Conservation (phyloP, 306 rosid species). For the Dicorynia guianensis region DNA sequence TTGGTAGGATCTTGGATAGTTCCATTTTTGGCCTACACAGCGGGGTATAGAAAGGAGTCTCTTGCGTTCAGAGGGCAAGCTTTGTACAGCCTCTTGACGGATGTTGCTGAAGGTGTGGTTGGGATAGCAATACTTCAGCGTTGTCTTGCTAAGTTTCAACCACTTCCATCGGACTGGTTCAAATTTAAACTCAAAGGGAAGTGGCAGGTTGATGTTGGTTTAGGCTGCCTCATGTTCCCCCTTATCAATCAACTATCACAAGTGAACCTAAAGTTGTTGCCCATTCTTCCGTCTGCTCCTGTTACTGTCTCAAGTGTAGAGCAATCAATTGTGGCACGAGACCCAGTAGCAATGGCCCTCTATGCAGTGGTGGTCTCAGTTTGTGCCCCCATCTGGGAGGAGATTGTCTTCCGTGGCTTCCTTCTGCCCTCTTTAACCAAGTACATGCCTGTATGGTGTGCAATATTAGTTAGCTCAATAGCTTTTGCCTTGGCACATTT, state of each 20-base stretch:
- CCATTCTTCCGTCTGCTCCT: slow-evolving; percentile 59
- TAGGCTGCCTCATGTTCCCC: slow-evolving; percentile 72
- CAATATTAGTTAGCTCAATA: slow-evolving; percentile 63
- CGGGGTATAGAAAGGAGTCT: slow-evolving; percentile 65
- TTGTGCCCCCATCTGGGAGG: slow-evolving; percentile 71
- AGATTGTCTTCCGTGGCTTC: slow-evolving; percentile 69
- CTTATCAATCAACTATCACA: slow-evolving; percentile 61
- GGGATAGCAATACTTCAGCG: slow-evolving; percentile 60
- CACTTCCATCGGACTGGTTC: slow-evolving; percentile 67
- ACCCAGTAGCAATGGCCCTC: slow-evolving; percentile 68
- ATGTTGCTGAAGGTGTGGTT: slow-evolving; percentile 60
- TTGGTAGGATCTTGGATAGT: slow-evolving; percentile 72
- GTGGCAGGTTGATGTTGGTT: slow-evolving; percentile 61
- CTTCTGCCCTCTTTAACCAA: slow-evolving; percentile 69
- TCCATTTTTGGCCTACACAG: slow-evolving; percentile 58
- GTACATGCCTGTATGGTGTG: slow-evolving; percentile 67
- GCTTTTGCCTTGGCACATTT: slow-evolving; percentile 71
- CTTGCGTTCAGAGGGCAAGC: slow-evolving; percentile 70
- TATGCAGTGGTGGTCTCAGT: slow-evolving; percentile 66
- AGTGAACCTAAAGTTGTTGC: slow-evolving; percentile 60
- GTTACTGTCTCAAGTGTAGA: slow-evolving; percentile 65
- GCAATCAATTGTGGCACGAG: slow-evolving; percentile 66
- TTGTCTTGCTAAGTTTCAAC: slow-evolving; percentile 59
- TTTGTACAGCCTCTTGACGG: slow-evolving; percentile 64
- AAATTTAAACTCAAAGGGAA: slow-evolving; percentile 56